These are phyloP conservation scores for Haematococcus lacustris DNA, from an alignment of 139 green algal species.

Conservation along the genomic window DNA sequence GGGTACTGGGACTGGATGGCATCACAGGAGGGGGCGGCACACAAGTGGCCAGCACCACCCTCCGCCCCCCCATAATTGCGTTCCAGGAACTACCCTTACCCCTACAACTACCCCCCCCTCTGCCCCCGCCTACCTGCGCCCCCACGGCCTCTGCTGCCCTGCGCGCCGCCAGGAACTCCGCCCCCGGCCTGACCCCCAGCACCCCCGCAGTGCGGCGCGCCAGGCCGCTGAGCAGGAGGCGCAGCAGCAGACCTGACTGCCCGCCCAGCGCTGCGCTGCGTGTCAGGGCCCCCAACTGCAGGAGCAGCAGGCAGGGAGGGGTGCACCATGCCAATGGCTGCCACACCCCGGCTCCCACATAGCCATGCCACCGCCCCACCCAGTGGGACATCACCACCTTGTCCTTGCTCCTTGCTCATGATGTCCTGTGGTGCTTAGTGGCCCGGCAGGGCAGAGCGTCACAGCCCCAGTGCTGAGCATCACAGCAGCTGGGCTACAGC, in stretches of 20 bases:
- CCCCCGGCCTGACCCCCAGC: conserved; percentile 34
- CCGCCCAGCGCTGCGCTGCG: conserved; percentile 56
- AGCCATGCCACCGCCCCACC: background rate
- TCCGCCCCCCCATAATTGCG: too few relatives aligned
- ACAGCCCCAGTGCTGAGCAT: too few relatives aligned
- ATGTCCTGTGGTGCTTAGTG: too few relatives aligned
- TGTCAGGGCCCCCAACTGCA: background rate
- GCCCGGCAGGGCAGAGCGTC: too few relatives aligned
- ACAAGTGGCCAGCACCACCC: too few relatives aligned
- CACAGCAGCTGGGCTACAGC: too few relatives aligned
- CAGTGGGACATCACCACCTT: too few relatives aligned
- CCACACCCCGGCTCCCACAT: background rate
- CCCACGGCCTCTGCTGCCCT: conserved; percentile 43
- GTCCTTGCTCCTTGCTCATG: too few relatives aligned
- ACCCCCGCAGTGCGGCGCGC: conserved; percentile 12
- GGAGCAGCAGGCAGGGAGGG: background rate
- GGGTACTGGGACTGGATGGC: too few relatives aligned
- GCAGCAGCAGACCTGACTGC: conserved; percentile 51
- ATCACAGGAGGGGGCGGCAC: too few relatives aligned
- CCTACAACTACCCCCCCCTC: background rate
- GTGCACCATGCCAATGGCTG: too few relatives aligned
- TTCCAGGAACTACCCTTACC: too few relatives aligned
- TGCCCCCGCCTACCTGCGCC: conserved; percentile 4
- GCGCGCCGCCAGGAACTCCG: conserved; percentile 57
- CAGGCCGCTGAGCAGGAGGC: conserved; percentile 44